A percentile compares a stretch with the other conserved stretches of the same genome.
phyloP scores from a whole-genome alignment of 2,329 filamentous ascomycete genomes.

The Plectosphaerella plurivora region DNA sequence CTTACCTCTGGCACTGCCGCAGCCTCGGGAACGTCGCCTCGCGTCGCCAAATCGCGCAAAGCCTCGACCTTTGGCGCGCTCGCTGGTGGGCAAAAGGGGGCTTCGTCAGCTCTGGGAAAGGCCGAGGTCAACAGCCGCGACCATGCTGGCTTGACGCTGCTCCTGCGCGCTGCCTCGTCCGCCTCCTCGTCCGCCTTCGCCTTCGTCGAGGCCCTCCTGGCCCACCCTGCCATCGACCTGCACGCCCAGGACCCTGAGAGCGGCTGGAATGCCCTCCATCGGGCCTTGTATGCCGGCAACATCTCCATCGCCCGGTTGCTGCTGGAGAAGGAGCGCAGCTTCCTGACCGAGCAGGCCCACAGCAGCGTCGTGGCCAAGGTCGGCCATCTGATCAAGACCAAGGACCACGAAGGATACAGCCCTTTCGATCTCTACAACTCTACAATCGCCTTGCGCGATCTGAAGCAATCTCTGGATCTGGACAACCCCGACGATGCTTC shows the following conservation, averaged over 20 bases:
- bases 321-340: slow-evolving; percentile 69
- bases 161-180: slow-evolving; percentile 81
- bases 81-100: slow-evolving; percentile 38
- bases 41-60: slow-evolving; percentile 47
- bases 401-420: slow-evolving; percentile 91
- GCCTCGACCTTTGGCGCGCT: slow-evolving; percentile 43
- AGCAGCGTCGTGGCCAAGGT: slow-evolving; percentile 56
- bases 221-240: slow-evolving; percentile 78
- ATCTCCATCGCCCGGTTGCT: slow-evolving; percentile 79
- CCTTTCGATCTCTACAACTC: slow-evolving; percentile 90
- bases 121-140: slow-evolving; percentile 84
- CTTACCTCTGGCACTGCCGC: neutral
- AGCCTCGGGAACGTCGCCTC: slow-evolving; percentile 42
- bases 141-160: slow-evolving; percentile 71
- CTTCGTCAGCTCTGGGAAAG: slow-evolving; percentile 35
- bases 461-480: slow-evolving; percentile 37
- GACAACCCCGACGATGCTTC: slow-evolving; percentile 45
- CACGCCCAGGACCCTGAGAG: slow-evolving; percentile 86
- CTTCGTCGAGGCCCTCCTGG: slow-evolving; percentile 76
- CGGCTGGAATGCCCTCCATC: slow-evolving; percentile 92
- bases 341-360: slow-evolving; percentile 55
- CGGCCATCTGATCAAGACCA: slow-evolving; percentile 83
- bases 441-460: slow-evolving; percentile 75
- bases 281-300: slow-evolving; percentile 86
- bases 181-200: slow-evolving; percentile 61